A percentile compares a stretch with the other conserved stretches of the same genome.
Conservation (phyloP, 2,329 filamentous ascomycete species). For the Spiromastix sp. region DNA sequence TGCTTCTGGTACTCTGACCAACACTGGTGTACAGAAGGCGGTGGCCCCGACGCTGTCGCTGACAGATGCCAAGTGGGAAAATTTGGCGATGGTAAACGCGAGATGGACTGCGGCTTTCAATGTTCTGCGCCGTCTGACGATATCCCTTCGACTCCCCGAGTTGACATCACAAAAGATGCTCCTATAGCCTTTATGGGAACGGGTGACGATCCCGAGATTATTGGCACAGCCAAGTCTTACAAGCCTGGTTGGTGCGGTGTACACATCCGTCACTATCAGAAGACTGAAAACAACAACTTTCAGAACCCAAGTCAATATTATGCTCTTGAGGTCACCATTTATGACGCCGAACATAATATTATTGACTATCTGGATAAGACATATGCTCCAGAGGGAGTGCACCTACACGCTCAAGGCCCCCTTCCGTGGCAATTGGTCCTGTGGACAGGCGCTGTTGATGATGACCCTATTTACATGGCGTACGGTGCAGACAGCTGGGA, state of each 20-base stretch:
- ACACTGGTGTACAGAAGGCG: constrained; percentile 2
- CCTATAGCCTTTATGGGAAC: constrained; percentile 1
- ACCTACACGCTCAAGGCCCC: constrained; percentile 2
- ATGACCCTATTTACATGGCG: constrained; percentile 2
- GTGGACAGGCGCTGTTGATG: constrained; percentile 4
- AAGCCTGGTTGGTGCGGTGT: constrained; percentile 4
- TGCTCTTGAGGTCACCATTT: constrained; percentile 5
- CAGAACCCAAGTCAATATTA: constrained; percentile 4
- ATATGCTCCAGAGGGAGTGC: constrained; percentile 2
- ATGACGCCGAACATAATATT: neutral
- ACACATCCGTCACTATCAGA: constrained; percentile 6
- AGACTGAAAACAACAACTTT: constrained; percentile 1
- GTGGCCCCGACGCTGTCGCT: neutral
- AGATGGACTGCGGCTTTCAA: neutral
- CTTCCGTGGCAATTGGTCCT: constrained; percentile 4
- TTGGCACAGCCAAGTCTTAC: constrained; percentile 3
- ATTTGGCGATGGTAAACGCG: neutral
- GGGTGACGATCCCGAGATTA: constrained; percentile 4
- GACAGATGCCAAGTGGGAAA: neutral
- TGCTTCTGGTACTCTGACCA: constrained; percentile 1
- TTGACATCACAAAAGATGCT: neutral
- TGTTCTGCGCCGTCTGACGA: neutral
- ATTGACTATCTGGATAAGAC: constrained; percentile 6
- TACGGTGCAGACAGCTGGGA: constrained; percentile 2
- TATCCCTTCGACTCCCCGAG: neutral